phyloP scores from a whole-genome alignment of 208 protist genomes.

The Trypanosomatidae sp. region DNA sequence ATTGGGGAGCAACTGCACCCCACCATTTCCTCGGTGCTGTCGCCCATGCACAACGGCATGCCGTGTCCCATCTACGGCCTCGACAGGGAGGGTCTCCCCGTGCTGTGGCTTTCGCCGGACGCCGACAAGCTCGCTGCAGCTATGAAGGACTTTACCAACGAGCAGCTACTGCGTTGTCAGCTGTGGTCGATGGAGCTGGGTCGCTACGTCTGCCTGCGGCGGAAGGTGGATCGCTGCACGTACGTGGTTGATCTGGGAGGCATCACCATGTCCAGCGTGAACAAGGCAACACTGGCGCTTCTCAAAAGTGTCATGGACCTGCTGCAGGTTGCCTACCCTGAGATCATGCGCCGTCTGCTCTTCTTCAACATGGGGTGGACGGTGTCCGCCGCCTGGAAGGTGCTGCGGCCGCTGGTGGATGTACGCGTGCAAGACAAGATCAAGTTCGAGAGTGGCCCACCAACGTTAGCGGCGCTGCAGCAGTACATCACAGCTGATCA shows the following conservation, averaged over 20 bases:
- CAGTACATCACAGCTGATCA: slow-evolving; percentile 52
- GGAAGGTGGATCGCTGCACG: slow-evolving; percentile 57
- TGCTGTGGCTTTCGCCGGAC: slow-evolving; percentile 74
- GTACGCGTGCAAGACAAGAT: slow-evolving; percentile 80
- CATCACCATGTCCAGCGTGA: slow-evolving; percentile 64
- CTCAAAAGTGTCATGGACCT: slow-evolving; percentile 48
- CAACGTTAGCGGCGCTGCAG: slow-evolving; percentile 36
- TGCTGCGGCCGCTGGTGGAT: slow-evolving; percentile 69
- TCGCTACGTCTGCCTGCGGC: slow-evolving; percentile 39
- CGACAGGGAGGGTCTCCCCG: slow-evolving; percentile 57
- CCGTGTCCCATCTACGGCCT: slow-evolving; percentile 54
- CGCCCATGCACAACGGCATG: slow-evolving; percentile 14
- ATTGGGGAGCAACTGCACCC: slow-evolving; percentile 43
- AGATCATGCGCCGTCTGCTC: slow-evolving; percentile 72
- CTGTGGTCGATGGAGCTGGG: slow-evolving; percentile 65
- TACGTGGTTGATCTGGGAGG: slow-evolving; percentile 77
- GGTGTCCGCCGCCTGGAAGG: slow-evolving; percentile 76
- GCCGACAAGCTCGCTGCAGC: slow-evolving; percentile 36
- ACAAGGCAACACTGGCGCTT: slow-evolving; percentile 47
- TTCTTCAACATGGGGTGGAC: slow-evolving; percentile 84
- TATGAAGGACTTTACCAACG: slow-evolving; percentile 40
- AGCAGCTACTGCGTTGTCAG: slow-evolving; percentile 50
- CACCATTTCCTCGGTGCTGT: slow-evolving; percentile 35
- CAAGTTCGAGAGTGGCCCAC: slow-evolving; percentile 54
- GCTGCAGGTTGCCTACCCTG: slow-evolving; percentile 81